Percentiles rank a stretch among this genome's conserved stretches.
These are phyloP conservation scores for Calendula officinalis DNA, from an alignment of 129 eudicot genomes.

Conservation along the genomic window DNA sequence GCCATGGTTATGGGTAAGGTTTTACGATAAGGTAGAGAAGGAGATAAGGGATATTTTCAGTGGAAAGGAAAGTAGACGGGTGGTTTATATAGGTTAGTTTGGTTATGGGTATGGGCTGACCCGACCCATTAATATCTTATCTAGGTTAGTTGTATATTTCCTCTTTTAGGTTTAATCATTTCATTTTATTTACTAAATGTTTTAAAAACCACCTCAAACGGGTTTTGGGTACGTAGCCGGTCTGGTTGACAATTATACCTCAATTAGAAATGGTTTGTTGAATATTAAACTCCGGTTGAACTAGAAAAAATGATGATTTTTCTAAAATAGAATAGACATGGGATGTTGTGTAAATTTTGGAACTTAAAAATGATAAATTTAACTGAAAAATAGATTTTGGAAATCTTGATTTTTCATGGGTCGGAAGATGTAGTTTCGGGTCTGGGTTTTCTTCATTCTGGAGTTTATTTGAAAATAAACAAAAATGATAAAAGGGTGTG, in stretches of 20 bases:
- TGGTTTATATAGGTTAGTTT: constrained; percentile 16
- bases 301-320: too few species aligned
- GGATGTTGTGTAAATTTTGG: too few species aligned
- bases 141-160: neutral
- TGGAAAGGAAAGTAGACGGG: neutral
- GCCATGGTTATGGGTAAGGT: constrained; percentile 41
- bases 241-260: too few species aligned
- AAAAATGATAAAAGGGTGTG: neutral
- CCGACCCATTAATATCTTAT: constrained; percentile 28
- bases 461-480: neutral
- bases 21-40: constrained; percentile 7
- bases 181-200: too few species aligned
- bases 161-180: too few species aligned
- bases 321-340: too few species aligned
- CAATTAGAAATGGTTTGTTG: too few species aligned
- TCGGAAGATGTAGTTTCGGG: neutral
- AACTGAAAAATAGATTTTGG: neutral
- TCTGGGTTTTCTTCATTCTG: neutral
- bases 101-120: constrained; percentile 29
- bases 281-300: too few species aligned
- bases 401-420: too few species aligned
- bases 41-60: constrained; percentile 33
- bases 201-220: too few species aligned
- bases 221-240: too few species aligned
- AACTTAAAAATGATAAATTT: neutral